phyloP scores from a whole-genome alignment of 106 monocot genomes.

The Dioscorea alata region DNA sequence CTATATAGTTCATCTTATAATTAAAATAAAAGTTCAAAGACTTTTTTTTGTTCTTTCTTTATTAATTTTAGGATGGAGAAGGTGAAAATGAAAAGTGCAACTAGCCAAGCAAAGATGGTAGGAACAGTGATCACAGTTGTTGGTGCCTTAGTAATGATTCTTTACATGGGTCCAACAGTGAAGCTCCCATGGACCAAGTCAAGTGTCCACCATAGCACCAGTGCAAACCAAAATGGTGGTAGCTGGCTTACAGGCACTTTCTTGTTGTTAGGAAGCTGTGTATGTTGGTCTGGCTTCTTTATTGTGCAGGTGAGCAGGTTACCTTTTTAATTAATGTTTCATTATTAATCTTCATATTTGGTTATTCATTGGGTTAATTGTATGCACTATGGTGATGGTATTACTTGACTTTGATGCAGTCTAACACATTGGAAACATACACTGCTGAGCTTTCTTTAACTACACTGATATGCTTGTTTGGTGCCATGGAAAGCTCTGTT shows the following conservation, averaged over 20 bases:
- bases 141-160: slow-evolving; percentile 64
- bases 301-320: slow-evolving; percentile 36
- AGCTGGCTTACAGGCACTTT: slow-evolving; percentile 53
- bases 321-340: not conserved
- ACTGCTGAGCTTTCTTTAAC: slow-evolving; percentile 17
- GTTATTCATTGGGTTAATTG: not conserved
- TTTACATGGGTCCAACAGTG: slow-evolving; percentile 63
- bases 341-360: not conserved
- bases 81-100: slow-evolving; percentile 25
- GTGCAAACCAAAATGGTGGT: not conserved
- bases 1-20: not conserved
- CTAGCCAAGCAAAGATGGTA: slow-evolving; percentile 56
- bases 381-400: not conserved
- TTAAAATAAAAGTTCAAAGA: not conserved
- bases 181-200: slow-evolving; percentile 42
- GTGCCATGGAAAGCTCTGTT: not conserved
- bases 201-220: slow-evolving; percentile 10
- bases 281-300: slow-evolving; percentile 65
- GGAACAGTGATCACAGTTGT: slow-evolving; percentile 63
- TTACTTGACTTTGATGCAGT: not conserved
- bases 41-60: too few species aligned
- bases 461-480: slow-evolving; percentile 12
- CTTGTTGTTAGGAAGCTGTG: slow-evolving; percentile 37
- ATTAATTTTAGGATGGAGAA: slow-evolving; percentile 50
- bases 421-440: slow-evolving; percentile 1